Evolutionary conservation across 768 basidiomycete species (phyloP).

Genomic region (Phlebiopsis flavidoalba): DNA sequence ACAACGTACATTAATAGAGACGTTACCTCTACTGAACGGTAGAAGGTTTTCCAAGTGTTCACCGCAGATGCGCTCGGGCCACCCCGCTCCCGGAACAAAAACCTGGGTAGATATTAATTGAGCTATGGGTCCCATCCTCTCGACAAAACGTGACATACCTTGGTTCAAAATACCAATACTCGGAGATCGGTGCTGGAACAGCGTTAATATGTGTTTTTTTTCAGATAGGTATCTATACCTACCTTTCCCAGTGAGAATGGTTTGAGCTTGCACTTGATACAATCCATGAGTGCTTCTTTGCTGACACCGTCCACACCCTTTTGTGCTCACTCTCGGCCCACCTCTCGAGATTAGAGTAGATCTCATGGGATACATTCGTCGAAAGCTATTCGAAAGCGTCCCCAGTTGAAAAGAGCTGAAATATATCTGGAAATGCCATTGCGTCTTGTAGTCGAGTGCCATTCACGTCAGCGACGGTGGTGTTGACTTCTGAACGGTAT

Average conservation of each 20-base stretch:
- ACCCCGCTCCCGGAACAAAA: too few species aligned
- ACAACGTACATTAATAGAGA: too few species aligned
- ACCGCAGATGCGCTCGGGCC: too few species aligned
- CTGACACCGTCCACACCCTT: background rate
- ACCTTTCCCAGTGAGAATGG: conserved; percentile 33
- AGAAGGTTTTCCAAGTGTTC: too few species aligned
- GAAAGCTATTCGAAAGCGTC: conserved; percentile 16
- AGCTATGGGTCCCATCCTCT: too few species aligned
- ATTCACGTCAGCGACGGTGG: background rate
- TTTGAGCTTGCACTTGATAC: conserved; percentile 39
- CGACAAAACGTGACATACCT: too few species aligned
- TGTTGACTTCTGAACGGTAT: background rate
- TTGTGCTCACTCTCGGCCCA: conserved; percentile 6
- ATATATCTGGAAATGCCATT: conserved; percentile 48
- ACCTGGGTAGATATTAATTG: too few species aligned
- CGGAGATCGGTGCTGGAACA: too few species aligned
- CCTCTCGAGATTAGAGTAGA: background rate
- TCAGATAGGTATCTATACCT: too few species aligned
- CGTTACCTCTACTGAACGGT: too few species aligned
- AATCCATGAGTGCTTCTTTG: conserved; percentile 33
- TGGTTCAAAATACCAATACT: too few species aligned
- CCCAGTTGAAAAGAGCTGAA: conserved; percentile 38
- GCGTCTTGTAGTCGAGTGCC: conserved; percentile 29
- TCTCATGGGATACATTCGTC: background rate
- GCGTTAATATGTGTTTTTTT: too few species aligned